These are phyloP conservation scores for Mortierella hygrophila DNA, from an alignment of 192 early-diverging fungal genomes.

Conservation along the genomic window DNA sequence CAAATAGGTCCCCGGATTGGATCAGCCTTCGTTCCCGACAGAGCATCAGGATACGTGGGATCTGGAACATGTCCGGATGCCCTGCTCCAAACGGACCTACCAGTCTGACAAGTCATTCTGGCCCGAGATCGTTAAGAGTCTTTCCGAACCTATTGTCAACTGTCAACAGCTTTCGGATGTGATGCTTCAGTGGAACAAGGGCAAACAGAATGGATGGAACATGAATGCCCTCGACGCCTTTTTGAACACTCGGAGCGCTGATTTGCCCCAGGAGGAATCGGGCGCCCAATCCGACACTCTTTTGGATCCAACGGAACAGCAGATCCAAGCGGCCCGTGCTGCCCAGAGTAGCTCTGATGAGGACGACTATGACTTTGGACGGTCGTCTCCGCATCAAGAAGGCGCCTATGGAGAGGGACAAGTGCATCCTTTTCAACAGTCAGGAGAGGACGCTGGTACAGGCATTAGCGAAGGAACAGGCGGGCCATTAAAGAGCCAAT, in stretches of 20 bases:
- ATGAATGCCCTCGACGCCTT: slow-evolving; percentile 43
- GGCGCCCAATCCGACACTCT: slow-evolving; percentile 3
- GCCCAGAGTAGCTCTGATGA: slow-evolving; percentile 12
- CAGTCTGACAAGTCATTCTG: slow-evolving; percentile 24
- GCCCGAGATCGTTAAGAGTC: slow-evolving; percentile 38
- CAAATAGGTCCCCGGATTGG: slow-evolving; percentile 30
- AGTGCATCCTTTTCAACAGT: neutral
- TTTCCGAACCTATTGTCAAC: slow-evolving; percentile 23
- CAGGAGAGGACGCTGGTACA: neutral
- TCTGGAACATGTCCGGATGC: slow-evolving; percentile 39
- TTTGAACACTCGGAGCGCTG: slow-evolving; percentile 22
- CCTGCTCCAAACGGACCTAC: slow-evolving; percentile 38
- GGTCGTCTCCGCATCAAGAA: neutral
- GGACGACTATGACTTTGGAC: slow-evolving; percentile 8
- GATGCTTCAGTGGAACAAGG: slow-evolving; percentile 45
- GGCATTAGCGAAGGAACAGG: neutral
- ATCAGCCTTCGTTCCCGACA: slow-evolving; percentile 34
- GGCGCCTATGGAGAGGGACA: neutral
- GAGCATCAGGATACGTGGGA: slow-evolving; percentile 43
- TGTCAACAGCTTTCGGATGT: slow-evolving; percentile 27
- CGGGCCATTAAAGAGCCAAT: slow-evolving; percentile 36
- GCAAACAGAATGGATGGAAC: slow-evolving; percentile 39
- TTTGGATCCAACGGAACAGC: slow-evolving; percentile 7
- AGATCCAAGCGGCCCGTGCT: neutral
- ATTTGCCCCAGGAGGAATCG: neutral